These are phyloP conservation scores for Rhododendron kiyosumense DNA, from an alignment of 148 eudicot genomes.

Conservation along the genomic window DNA sequence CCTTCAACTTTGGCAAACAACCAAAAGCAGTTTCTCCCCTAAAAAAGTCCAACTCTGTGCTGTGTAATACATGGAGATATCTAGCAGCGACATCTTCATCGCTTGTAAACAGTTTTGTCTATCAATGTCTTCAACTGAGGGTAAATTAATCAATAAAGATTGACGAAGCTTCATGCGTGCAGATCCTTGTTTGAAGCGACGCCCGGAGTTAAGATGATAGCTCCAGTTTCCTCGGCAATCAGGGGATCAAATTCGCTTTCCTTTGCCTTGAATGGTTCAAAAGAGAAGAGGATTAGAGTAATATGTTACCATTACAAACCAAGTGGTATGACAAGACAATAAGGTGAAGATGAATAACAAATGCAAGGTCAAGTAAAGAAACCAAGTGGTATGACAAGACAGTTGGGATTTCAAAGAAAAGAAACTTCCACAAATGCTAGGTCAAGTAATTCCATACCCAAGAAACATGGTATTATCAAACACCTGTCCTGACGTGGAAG, in stretches of 20 bases:
- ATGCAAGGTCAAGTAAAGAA: no score
- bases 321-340: neutral
- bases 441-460: neutral
- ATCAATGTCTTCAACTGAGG: neutral
- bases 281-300: neutral
- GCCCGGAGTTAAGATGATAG: conserved; percentile 23
- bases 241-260: conserved; percentile 74
- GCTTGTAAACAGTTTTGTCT: conserved; percentile 7
- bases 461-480: neutral
- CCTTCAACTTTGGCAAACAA: neutral
- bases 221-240: conserved; percentile 53
- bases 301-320: neutral
- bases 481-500: neutral
- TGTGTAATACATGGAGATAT: conserved; percentile 1
- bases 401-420: neutral
- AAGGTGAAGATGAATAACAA: neutral
- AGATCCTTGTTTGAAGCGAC: conserved; percentile 48
- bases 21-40: neutral
- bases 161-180: conserved; percentile 32
- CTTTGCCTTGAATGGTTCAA: conserved; percentile 42
- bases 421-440: neutral
- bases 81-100: conserved; percentile 31
- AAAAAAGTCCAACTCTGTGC: neutral
- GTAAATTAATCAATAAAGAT: neutral
- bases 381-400: neutral